Evolutionary conservation across 306 rosid species (phyloP), one percentile per base, ranked within the genome.

Genomic region (Luffa aegyptiaca): DNA sequence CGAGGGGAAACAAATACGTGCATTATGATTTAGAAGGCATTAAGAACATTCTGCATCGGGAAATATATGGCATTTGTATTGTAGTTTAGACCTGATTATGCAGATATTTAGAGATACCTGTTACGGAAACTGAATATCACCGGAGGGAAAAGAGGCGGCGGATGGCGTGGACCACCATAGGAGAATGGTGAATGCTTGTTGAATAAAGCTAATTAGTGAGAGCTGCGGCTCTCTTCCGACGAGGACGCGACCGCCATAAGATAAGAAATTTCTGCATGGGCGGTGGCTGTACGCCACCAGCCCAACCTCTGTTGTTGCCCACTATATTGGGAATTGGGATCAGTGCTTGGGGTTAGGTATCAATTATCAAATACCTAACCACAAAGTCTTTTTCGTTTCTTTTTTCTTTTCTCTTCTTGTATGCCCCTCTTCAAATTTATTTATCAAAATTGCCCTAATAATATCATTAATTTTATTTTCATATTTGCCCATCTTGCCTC

Each of bases 291-390:
- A 41, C 57, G 53, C 39, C n/a, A 1, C 56, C 37, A 20, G 51
- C 76, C 76, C 76, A 72, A 72, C 77, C 55, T 48, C 77, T 74
- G 45, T 31, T 74, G 78, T 31, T 51, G 2, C 63, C 78, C 78
- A 52, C 78, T 49, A 14, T 31, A 11, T 7, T 31, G 61, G 37
- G 39, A 21, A 8, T 9, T 12, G 41, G 35, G 18, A 49, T 74
- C 58, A 51, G 48, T 52, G 63, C 78, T 75, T 35, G 0, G 46
- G 63, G 63, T 75, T 52, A 10, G 63, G 79, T 75, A 35, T 51
- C 63, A 53, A 52, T 33, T 17, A 49, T 49, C 77, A 71, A 71
- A 71, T 70, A n/a, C 53, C 52, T 26, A 20, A 17, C 10, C 1
- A 44, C 31, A 4, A 21, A 3, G 1, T 65, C 37, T 0, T 65